Base-by-base conservation (phyloP, 805 yeast genomes). In the Debaryomyces tyrocola region DNA sequence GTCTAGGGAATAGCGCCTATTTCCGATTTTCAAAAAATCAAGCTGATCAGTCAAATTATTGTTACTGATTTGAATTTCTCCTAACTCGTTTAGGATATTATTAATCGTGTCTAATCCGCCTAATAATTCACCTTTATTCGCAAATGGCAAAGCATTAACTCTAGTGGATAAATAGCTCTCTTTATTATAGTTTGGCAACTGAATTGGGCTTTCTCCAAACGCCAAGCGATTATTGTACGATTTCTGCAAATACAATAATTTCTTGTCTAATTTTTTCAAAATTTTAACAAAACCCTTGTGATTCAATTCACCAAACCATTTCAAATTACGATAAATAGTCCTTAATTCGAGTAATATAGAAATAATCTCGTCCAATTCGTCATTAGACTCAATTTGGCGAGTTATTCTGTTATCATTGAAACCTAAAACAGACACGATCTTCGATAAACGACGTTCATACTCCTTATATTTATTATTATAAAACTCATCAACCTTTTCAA, bases 231-330 rank as follows among this genome's bases (percentile, higher is more conserved):
- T 59, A 38, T 60, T 54, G 46, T 62, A 58, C 42, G 59, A 48
- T 11, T 51, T 51, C 15, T 57, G 51, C 40, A 68, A 54, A 38
- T 52, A 59, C 6, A 51, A 48, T 55, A 73, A 59, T 63, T 90
- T 90, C 70, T 92, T 92, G 65, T 92, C 97, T 56, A 91, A 74
- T 59, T 91, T 91, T 69, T 91, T 91, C 59, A 92, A 73, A 52
- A 92, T 92, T 69, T 91, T 91, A 44, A 83, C 79, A 56, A 90
- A 87, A 0, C 96, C 98, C 50, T 95, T 82, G 60, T 86, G 88
- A 71, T 91, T 91, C 57, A 91, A 79, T 60, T 92, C 97, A 20
- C 95, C 95, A 63, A 80, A 91, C 96, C 97, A 92, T 63, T 88
- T 90, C 60, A 91, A 73, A 64, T 90, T 90, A 47, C 97, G 76